A percentile compares a stretch with the other conserved stretches of the same genome.
phyloP scores from a whole-genome alignment of 352 stramenopile species.

The Pythium apleroticum region DNA sequence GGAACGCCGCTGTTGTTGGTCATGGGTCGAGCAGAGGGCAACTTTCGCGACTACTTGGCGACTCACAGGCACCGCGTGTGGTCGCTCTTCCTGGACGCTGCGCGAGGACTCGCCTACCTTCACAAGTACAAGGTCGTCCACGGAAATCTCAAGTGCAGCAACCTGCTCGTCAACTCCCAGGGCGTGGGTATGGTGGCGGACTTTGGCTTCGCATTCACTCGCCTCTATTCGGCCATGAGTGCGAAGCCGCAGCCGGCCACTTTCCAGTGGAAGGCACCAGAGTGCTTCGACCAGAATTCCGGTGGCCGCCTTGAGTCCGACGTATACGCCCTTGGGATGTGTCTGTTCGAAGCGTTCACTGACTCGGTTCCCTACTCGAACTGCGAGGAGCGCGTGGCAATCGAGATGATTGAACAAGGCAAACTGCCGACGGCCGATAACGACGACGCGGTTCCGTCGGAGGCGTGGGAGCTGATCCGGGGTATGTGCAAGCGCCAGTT shows the following conservation, averaged over 20 bases:
- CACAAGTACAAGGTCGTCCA: constrained; percentile 32
- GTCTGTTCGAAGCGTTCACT: constrained; percentile 29
- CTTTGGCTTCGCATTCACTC: constrained; percentile 33
- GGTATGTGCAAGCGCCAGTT: no score
- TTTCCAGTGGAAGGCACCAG: constrained; percentile 29
- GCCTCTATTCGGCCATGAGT: constrained; percentile 28
- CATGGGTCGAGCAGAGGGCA: constrained; percentile 21
- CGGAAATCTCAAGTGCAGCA: constrained; percentile 37
- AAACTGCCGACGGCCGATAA: neutral
- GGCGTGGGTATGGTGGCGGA: constrained; percentile 33
- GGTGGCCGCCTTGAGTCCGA: constrained; percentile 29
- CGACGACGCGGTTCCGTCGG: neutral
- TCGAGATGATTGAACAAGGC: neutral
- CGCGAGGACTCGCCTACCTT: constrained; percentile 32
- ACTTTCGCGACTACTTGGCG: constrained; percentile 30
- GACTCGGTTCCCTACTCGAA: neutral
- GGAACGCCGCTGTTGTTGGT: constrained; percentile 23
- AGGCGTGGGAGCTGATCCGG: neutral
- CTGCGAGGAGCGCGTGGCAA: neutral
- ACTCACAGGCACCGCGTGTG: constrained; percentile 27
- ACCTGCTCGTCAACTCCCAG: constrained; percentile 30
- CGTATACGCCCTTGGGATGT: constrained; percentile 36
- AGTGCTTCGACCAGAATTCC: constrained; percentile 19
- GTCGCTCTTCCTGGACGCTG: constrained; percentile 34
- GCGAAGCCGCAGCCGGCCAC: constrained; percentile 22